Evolutionary conservation across 2,329 filamentous ascomycete genomes (phyloP).

Genomic region (Pseudogymnoascus sp.): DNA sequence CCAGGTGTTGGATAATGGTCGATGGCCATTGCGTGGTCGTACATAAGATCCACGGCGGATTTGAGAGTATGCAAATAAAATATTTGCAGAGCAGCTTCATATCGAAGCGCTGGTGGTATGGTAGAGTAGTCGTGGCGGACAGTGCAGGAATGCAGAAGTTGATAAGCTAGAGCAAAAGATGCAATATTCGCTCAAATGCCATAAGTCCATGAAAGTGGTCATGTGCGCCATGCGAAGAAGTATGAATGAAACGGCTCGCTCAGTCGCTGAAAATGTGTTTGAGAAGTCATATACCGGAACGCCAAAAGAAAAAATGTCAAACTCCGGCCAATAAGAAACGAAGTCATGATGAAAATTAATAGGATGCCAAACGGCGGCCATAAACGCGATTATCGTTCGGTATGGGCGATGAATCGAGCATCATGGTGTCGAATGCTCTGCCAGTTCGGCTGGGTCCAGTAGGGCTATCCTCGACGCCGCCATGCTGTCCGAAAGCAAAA

Average conservation of each 20-base stretch:
- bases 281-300: conserved; percentile 10
- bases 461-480: conserved; percentile 50
- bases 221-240: conserved; percentile 2
- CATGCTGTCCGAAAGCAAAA: conserved; percentile 82
- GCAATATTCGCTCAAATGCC: conserved; percentile 6
- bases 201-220: not conserved
- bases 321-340: conserved; percentile 5
- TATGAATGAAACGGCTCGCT: conserved; percentile 6
- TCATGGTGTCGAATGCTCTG: conserved; percentile 31
- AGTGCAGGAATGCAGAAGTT: not conserved
- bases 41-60: not conserved
- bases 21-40: not conserved
- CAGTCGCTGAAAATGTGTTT: conserved; percentile 9
- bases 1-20: not conserved
- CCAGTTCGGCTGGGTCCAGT: conserved; percentile 34
- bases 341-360: conserved; percentile 33
- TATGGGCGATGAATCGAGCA: conserved; percentile 32
- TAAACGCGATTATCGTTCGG: conserved; percentile 44
- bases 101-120: not conserved
- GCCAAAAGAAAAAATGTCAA: conserved; percentile 8
- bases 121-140: conserved; percentile 3
- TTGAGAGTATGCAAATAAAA: not conserved
- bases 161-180: not conserved
- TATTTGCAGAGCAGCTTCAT: conserved; percentile 6
- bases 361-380: conserved; percentile 56